Evolutionary conservation across 805 yeast species (phyloP).

Genomic region (Metschnikowia drakensbergensis): DNA sequence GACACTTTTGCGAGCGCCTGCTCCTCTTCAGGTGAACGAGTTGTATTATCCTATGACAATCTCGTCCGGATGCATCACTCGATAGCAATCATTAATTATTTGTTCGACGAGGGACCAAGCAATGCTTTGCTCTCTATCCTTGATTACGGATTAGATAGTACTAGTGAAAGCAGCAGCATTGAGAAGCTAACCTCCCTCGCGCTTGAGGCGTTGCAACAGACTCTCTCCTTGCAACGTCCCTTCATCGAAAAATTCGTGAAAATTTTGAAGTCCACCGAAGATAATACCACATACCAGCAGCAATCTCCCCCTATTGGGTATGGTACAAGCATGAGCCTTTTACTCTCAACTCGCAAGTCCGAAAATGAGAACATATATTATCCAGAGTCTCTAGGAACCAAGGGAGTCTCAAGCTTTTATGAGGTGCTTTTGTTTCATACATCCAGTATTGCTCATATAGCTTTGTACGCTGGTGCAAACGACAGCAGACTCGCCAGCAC

Average conservation of each 20-base stretch:
- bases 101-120: conserved; percentile 59
- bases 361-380: conserved; percentile 32
- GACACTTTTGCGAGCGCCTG: conserved; percentile 22
- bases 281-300: neutral
- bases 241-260: conserved; percentile 56
- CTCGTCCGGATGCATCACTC: conserved; percentile 68
- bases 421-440: conserved; percentile 70
- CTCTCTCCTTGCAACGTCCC: conserved; percentile 54
- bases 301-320: conserved; percentile 15
- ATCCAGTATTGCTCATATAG: conserved; percentile 68
- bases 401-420: conserved; percentile 59
- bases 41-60: conserved; percentile 11
- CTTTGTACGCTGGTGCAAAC: conserved; percentile 65
- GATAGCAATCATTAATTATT: conserved; percentile 54
- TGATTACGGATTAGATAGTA: conserved; percentile 52
- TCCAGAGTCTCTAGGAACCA: conserved; percentile 48
- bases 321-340: conserved; percentile 29
- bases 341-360: conserved; percentile 21
- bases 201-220: conserved; percentile 41
- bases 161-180: conserved; percentile 41
- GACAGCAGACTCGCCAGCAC: conserved; percentile 47
- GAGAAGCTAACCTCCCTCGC: conserved; percentile 37
- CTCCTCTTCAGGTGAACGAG: conserved; percentile 13
- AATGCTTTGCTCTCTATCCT: conserved; percentile 53
- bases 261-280: conserved; percentile 31